phyloP scores from a whole-genome alignment of 495 filamentous ascomycete species.

The Ascobolus immersus region DNA sequence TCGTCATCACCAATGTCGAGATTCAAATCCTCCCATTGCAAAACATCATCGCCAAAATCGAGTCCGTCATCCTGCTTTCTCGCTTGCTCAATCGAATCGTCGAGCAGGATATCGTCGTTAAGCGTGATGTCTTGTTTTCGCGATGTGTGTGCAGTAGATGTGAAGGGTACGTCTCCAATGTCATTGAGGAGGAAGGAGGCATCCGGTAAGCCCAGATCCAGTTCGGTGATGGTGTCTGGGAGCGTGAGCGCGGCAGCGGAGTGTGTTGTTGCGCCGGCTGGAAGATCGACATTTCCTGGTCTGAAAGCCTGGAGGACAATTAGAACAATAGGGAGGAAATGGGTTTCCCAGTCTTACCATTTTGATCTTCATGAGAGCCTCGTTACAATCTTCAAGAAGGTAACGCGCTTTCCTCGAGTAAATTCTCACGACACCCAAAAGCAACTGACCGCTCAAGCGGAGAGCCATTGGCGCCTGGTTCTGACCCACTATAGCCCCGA shows the following conservation, averaged over 20 bases:
- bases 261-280: constrained; percentile 32
- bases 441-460: constrained; percentile 73
- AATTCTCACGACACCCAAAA: constrained; percentile 87
- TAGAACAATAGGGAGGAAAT: not conserved
- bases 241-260: constrained; percentile 48
- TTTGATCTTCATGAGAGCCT: constrained; percentile 90
- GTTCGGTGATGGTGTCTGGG: constrained; percentile 68
- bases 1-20: constrained; percentile 30
- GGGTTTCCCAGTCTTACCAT: constrained; percentile 54
- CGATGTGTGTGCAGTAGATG: constrained; percentile 31
- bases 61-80: constrained; percentile 22
- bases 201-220: constrained; percentile 61
- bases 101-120: constrained; percentile 41
- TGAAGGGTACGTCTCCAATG: constrained; percentile 26
- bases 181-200: constrained; percentile 49
- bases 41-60: constrained; percentile 28
- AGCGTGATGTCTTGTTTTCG: constrained; percentile 38
- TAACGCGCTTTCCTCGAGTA: constrained; percentile 94
- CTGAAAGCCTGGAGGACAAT: constrained; percentile 44
- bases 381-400: constrained; percentile 86
- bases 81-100: constrained; percentile 29
- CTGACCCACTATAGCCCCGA: constrained; percentile 77
- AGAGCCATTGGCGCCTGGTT: constrained; percentile 88
- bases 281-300: constrained; percentile 53
- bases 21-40: constrained; percentile 35